Evolutionary conservation across 2,329 filamentous ascomycete genomes (phyloP), one percentile per base, ranked within the genome.

Genomic region (Epichloe amarillans): DNA sequence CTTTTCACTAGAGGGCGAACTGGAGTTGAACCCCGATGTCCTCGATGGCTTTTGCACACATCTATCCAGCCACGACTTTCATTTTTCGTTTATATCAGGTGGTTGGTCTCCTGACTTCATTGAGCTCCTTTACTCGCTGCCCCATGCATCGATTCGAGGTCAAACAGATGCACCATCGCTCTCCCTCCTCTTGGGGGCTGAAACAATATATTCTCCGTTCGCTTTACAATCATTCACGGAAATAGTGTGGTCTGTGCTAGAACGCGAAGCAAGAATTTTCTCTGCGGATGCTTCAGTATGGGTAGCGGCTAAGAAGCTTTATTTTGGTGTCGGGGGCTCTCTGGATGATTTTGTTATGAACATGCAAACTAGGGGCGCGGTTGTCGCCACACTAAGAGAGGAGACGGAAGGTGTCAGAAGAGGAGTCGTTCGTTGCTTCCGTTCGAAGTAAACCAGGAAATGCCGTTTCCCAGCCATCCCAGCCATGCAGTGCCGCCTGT

Each of bases 241-340:
- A 39, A 81, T 82, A 4, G 69, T 89, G 12, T 73, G 84, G 41
- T 68, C 68, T 4, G 68, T 87, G 15, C 67, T 89, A 43, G 62
- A 71, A 19, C 66, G 67, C 47, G 72, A 81, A 47, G 26, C n/a
- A 51, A 54, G 36, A 36, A 46, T 4, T 50, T 52, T 2, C 57
- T 61, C 2, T 61, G 62, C 72, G 47, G 68, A 70, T 48, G 78
- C 80, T 0, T 76, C 76, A 46, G 81, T 83, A 1, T 69, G 88
- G 19, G 75, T 91, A 5, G 86, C 78, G 3, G 87, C 87, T 1
- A 93, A 93, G 69, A 78, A 80, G 56, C 74, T 90, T 11, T 93
- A 93, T 66, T 93, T 93, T 66, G 87, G 87, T 3, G 87, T 93
- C 5, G 87, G 87, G 0, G 87, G 87, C 0, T 89, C 86, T 19